These are phyloP conservation scores for Pleurotus ostreatus DNA, from an alignment of 768 basidiomycete genomes.

Conservation along the genomic window DNA sequence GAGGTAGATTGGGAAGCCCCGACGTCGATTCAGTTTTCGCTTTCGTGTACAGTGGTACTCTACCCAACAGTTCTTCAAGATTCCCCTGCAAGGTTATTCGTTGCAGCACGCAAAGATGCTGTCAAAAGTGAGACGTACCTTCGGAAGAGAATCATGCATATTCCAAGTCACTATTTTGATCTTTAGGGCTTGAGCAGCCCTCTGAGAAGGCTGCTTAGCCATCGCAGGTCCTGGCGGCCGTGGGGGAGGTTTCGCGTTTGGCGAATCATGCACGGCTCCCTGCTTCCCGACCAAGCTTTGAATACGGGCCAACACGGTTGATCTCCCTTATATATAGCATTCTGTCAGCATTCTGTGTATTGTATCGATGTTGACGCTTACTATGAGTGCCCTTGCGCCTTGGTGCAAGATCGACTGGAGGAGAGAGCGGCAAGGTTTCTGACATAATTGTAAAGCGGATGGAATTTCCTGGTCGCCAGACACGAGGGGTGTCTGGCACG, in stretches of 20 bases:
- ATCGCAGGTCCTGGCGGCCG: conserved; percentile 19
- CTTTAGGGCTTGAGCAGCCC: conserved; percentile 49
- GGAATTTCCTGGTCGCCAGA: background rate
- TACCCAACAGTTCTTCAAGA: conserved; percentile 65
- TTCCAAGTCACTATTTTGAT: conserved; percentile 77
- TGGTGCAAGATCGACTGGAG: background rate
- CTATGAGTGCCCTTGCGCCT: background rate
- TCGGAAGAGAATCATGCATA: conserved; percentile 81
- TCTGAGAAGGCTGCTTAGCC: conserved; percentile 19
- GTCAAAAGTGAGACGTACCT: conserved; percentile 33
- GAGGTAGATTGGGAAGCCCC: conserved; percentile 41
- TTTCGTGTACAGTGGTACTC: conserved; percentile 41
- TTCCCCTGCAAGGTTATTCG: conserved; percentile 50
- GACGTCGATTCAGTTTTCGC: conserved; percentile 20
- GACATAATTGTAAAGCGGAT: background rate
- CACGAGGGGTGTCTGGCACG: background rate
- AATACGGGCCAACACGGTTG: conserved; percentile 43
- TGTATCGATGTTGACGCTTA: background rate
- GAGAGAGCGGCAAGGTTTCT: background rate
- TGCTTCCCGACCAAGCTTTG: conserved; percentile 47
- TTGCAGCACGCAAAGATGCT: background rate
- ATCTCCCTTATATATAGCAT: conserved; percentile 20
- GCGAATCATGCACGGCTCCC: conserved; percentile 18
- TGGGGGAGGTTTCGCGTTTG: conserved; percentile 16
- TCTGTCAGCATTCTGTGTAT: no score